Evolutionary conservation across 2,329 filamentous ascomycete species (phyloP), one percentile per base, ranked within the genome.

Genomic region (Tothia fuscella): DNA sequence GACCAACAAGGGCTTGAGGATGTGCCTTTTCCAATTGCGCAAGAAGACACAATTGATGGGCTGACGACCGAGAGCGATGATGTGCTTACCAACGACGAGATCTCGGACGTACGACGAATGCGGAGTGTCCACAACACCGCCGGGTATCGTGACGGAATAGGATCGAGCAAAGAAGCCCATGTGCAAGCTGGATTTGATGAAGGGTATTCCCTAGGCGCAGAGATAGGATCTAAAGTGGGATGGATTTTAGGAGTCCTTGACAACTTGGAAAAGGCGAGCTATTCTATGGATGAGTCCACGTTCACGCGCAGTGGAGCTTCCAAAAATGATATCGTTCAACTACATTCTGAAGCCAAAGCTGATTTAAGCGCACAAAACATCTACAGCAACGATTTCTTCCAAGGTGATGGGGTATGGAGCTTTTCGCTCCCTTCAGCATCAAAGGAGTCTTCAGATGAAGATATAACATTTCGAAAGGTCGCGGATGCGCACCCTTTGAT

Each of bases 121-220:
- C 78, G 82, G 52, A 72, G 76, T 31, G 78, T 82, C 42, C 86
- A 94, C 58, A 73, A 77, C 40, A 95, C 83, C 6, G 79, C 83
- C 29, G 91, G 91, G 16, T 96, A 96, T 62, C 80, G 89, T 45
- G 88, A 95, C 53, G 91, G 89, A 33, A 74, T 96, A 41, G 72
- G 80, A 0, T 67, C 66, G 3, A 82, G 82, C 24, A 96, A 96
- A 58, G 74, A 74, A 20, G 64, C 70, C 36, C 81, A 78, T 52
- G 76, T 95, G 20, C 91, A 98, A 61, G 70, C 70, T 12, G 89
- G 89, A 0, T 96, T 98, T 55, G 91, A 98, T 57, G 84, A 89
- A 49, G 89, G 89, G 0, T 96, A 87, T 57, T 70, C 77, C 12
- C 68, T 96, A 0, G 91, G 91, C 10, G 88, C 86, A 1, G 78